Evolutionary conservation across 2,329 filamentous ascomycete species (phyloP).

Genomic region (Rhynchosporium graminicola): DNA sequence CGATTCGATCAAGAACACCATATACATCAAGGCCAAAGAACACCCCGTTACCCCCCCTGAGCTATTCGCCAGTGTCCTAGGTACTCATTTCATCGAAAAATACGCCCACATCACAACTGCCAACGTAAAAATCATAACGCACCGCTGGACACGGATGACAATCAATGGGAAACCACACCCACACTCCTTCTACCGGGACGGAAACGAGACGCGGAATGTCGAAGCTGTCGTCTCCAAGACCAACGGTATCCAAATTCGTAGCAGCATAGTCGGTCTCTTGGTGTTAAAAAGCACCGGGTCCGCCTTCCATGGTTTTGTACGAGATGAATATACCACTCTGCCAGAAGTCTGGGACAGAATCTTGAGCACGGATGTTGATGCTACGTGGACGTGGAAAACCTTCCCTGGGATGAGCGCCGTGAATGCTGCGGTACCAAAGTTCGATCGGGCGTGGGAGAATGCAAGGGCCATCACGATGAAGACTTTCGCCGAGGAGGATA

Average conservation of each 20-base stretch:
- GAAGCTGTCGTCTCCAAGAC: conserved; percentile 68
- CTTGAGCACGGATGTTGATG: conserved; percentile 88
- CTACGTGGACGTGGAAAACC: conserved; percentile 79
- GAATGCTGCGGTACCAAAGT: conserved; percentile 61
- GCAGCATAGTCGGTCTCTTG: conserved; percentile 76
- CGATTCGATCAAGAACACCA: conserved; percentile 97
- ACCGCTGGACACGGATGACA: conserved; percentile 88
- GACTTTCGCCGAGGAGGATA: conserved; percentile 86
- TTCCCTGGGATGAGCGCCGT: conserved; percentile 70
- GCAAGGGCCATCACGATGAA: conserved; percentile 87
- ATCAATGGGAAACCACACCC: conserved; percentile 89
- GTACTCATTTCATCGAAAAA: conserved; percentile 82
- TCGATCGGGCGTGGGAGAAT: conserved; percentile 75
- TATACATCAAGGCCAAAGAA: conserved; percentile 93
- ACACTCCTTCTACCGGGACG: conserved; percentile 91
- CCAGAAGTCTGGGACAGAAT: conserved; percentile 93
- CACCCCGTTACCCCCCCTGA: conserved; percentile 90
- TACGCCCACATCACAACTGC: conserved; percentile 88
- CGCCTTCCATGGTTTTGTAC: conserved; percentile 90
- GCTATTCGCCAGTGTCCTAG: conserved; percentile 82
- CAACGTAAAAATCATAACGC: conserved; percentile 77
- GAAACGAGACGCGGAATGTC: conserved; percentile 82
- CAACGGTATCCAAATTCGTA: conserved; percentile 73
- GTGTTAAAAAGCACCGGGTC: conserved; percentile 97
- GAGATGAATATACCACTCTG: conserved; percentile 90